Evolutionary conservation across 805 yeast species (phyloP).

Genomic region (Candida corydali): DNA sequence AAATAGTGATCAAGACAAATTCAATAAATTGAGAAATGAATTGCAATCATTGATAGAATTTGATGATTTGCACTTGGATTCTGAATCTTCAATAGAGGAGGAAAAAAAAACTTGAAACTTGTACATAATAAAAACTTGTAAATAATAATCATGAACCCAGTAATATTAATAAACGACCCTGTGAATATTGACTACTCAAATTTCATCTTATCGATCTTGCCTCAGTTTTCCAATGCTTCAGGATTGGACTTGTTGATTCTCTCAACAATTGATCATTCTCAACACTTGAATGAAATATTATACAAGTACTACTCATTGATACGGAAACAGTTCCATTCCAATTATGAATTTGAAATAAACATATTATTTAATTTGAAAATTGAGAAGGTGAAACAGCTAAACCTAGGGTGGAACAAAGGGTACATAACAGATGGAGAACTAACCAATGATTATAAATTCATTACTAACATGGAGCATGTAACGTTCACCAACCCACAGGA

Average conservation of each 20-base stretch:
- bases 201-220: conserved; percentile 5
- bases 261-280: conserved; percentile 16
- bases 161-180: conserved; percentile 14
- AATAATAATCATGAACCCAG: conserved; percentile 8
- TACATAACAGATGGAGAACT: conserved; percentile 1
- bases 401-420: conserved; percentile 5
- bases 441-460: not conserved
- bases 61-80: not conserved
- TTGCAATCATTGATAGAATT: conserved; percentile 1
- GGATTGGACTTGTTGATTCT: conserved; percentile 23
- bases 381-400: not conserved
- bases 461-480: not conserved
- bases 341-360: conserved; percentile 25
- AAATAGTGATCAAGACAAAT: not conserved
- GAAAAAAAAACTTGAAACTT: conserved; percentile 5
- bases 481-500: not conserved
- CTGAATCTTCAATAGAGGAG: too few relatives aligned
- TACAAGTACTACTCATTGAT: conserved; percentile 24
- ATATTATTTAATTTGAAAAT: conserved; percentile 20
- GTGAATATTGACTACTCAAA: conserved; percentile 10
- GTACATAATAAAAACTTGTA: conserved; percentile 1
- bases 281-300: conserved; percentile 24
- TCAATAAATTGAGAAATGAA: conserved; percentile 2
- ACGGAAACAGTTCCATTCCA: conserved; percentile 17
- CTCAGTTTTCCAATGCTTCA: not conserved